A percentile compares a stretch with the other conserved stretches of the same genome.
Evolutionary conservation across 140 eudicot species (phyloP).

Genomic region (Ambrosia hybrid): DNA sequence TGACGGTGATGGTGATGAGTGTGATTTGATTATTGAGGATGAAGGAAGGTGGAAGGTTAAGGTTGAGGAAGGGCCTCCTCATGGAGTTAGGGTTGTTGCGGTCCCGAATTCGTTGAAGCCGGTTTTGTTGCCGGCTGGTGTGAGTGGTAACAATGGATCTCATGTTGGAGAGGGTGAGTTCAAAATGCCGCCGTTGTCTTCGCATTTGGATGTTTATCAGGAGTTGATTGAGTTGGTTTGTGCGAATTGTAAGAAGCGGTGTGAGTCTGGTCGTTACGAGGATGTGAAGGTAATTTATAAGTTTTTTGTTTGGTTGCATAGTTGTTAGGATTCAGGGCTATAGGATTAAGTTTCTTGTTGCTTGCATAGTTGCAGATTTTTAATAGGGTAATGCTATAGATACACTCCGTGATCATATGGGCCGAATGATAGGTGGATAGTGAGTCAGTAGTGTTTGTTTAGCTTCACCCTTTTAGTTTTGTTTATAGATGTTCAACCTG

Average conservation of each 20-base stretch:
- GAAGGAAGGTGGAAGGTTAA: slow-evolving; percentile 53
- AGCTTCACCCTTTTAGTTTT: background rate
- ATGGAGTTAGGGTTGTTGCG: slow-evolving; percentile 90
- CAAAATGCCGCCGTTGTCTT: slow-evolving; percentile 68
- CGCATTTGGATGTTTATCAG: slow-evolving; percentile 66
- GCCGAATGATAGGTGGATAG: too few relatives aligned
- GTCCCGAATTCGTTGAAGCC: slow-evolving; percentile 77
- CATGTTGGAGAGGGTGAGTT: slow-evolving; percentile 38
- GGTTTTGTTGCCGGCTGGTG: slow-evolving; percentile 37
- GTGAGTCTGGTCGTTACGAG: slow-evolving; percentile 56
- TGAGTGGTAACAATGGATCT: slow-evolving; percentile 27
- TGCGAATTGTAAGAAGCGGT: slow-evolving; percentile 63
- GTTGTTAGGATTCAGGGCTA: background rate
- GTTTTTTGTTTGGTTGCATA: background rate
- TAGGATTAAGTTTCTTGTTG: too few relatives aligned
- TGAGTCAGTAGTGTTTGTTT: too few relatives aligned
- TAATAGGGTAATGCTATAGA: too few relatives aligned
- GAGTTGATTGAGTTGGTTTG: slow-evolving; percentile 51
- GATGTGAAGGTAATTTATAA: slow-evolving; percentile 54
- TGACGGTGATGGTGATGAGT: background rate
- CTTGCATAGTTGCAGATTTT: background rate
- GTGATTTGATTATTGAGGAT: slow-evolving; percentile 33
- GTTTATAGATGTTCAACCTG: background rate
- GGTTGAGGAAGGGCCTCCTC: slow-evolving; percentile 95
- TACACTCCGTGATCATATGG: too few relatives aligned